phyloP scores from a whole-genome alignment of 192 early-diverging fungal genomes.

The Haplosporangium gracile region DNA sequence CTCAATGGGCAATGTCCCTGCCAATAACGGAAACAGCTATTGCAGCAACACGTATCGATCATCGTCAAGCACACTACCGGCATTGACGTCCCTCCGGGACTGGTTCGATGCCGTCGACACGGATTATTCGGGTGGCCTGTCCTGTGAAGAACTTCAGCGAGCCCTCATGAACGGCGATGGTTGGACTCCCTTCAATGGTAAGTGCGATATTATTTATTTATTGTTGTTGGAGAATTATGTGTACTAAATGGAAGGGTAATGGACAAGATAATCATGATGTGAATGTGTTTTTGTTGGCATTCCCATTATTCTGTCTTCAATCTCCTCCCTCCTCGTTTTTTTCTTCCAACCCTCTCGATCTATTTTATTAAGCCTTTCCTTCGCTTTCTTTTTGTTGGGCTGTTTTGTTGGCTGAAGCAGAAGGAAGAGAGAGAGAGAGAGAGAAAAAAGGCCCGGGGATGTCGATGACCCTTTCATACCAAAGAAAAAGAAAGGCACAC shows the following conservation, averaged over 20 bases:
- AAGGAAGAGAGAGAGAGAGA: not conserved
- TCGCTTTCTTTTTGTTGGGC: not conserved
- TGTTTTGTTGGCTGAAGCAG: not conserved
- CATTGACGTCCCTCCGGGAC: conserved; percentile 35
- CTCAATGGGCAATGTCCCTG: not conserved
- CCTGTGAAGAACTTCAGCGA: conserved; percentile 68
- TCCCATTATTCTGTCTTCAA: not conserved
- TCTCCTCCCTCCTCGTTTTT: not conserved
- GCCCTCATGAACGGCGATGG: conserved; percentile 70
- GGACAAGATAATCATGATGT: no score
- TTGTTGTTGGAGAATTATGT: no score
- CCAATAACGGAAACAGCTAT: not conserved
- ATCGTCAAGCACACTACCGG: conserved; percentile 2
- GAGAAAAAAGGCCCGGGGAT: not conserved
- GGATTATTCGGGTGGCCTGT: conserved; percentile 67
- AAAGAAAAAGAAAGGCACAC: not conserved
- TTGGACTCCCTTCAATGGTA: conserved; percentile 74
- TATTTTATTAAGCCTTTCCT: not conserved
- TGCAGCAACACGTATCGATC: conserved; percentile 6
- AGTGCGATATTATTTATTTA: not conserved
- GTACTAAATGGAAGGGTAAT: no score
- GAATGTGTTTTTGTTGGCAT: not conserved
- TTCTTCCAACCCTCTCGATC: not conserved
- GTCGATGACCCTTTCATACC: not conserved
- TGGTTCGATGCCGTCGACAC: conserved; percentile 64